These are phyloP conservation scores for Symbiodinium pilosum DNA, from an alignment of 73 alveolate species.

Conservation along the genomic window DNA sequence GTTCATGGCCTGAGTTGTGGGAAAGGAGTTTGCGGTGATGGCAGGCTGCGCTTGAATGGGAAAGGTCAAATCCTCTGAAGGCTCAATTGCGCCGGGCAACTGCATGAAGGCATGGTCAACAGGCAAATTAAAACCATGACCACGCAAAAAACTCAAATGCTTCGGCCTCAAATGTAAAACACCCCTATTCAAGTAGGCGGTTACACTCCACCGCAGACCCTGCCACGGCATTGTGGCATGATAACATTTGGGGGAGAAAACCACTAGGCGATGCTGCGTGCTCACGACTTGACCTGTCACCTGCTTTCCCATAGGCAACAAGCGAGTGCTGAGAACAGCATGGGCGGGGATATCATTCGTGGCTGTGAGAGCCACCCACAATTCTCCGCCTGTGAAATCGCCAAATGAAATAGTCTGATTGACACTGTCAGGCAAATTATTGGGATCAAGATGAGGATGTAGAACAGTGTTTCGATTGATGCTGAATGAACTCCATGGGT, in stretches of 20 bases:
- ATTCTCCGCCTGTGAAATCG: not conserved
- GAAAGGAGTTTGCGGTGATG: too few relatives aligned
- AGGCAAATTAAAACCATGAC: too few relatives aligned
- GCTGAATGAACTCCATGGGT: not conserved
- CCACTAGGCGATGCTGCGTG: not conserved
- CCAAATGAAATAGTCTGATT: not conserved
- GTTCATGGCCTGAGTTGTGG: not conserved
- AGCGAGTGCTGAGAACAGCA: not conserved
- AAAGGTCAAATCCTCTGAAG: too few relatives aligned
- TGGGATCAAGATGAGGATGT: not conserved
- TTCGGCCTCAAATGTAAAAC: too few relatives aligned
- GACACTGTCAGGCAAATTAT: not conserved
- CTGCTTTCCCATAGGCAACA: not conserved
- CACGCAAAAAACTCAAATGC: too few relatives aligned
- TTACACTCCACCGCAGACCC: not conserved
- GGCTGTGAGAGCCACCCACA: not conserved
- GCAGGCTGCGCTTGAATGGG: not conserved
- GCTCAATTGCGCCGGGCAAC: too few relatives aligned
- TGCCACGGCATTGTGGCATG: not conserved
- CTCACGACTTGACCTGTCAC: not conserved
- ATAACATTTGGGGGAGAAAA: not conserved
- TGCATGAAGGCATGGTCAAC: too few relatives aligned
- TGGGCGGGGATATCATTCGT: not conserved
- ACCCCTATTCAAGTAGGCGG: too few relatives aligned
- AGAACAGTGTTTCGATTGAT: not conserved